Base-by-base conservation (phyloP, 208 protist genomes). In the Trypanosoma brucei region DNA sequence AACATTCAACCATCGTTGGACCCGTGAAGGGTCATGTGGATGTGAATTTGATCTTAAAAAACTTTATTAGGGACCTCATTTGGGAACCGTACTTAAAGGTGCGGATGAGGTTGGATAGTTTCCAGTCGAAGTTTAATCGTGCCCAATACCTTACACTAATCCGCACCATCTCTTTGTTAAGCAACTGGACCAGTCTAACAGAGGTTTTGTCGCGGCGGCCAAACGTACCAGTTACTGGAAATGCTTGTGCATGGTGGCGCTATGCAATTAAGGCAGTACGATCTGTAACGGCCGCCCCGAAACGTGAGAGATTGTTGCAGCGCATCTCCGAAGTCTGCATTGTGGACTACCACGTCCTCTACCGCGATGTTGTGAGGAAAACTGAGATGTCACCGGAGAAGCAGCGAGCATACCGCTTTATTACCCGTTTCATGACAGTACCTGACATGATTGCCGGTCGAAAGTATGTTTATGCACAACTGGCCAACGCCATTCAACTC, bases 381-480 rank as follows among this genome's bases (percentile, higher is more conserved):
- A 65, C 66, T 38, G 75, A 78, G 58, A 79, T 95, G 76, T 78
- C 82, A 13, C 59, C 79, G 5, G 83, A 89, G 54, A 83, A 85
- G 59, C 70, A 62, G 50, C 73, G 73, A 36, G 59, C 46, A 34
- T 93, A 93, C 62, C 75, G 75, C 13, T 93, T 93, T 39, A 67
- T 89, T 55, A 86, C 77, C 31, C 78, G 90, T 3, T 90, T 91
- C 63, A 93, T 92, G 90, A 86, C 81, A 0, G 76, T 79, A 0
- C 62, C 70, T 35, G 83, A 88, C 52, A 91, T 96, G 85, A 87
- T 85, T 46, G 74, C 76, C 1, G 78, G 70, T 3, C 86, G 90
- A 39, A 79, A 72, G 45, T 65, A 78, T 35, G 86, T 93, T 14
- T 93, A 92, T 72, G 73, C 79, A 11, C 80, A 87, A 64, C 60